phyloP scores from a whole-genome alignment of 2,329 filamentous ascomycete genomes.

The Sclerotinia minor region DNA sequence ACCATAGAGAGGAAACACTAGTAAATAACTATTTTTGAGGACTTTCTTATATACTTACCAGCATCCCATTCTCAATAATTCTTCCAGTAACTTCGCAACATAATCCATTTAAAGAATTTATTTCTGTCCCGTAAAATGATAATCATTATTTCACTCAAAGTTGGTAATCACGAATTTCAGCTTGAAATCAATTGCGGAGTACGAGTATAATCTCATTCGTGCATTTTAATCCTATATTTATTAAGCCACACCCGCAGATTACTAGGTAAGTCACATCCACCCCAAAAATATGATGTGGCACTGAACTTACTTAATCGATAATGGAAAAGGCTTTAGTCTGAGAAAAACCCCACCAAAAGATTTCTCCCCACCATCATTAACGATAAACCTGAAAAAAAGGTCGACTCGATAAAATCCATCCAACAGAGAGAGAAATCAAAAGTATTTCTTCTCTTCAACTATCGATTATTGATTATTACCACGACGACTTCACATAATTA shows the following conservation, averaged over 20 bases:
- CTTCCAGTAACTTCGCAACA: too few species aligned
- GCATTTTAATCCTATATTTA: not conserved
- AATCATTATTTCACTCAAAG: not conserved
- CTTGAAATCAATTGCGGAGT: not conserved
- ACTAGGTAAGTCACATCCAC: not conserved
- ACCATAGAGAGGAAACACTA: too few species aligned
- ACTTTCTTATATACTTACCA: too few species aligned
- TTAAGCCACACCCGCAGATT: not conserved
- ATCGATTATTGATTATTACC: conserved; percentile 20
- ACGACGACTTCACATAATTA: conserved; percentile 28
- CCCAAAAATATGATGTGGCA: not conserved
- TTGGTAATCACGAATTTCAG: not conserved
- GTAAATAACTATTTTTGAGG: too few species aligned
- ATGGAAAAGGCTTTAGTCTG: conserved; percentile 34
- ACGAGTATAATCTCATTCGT: not conserved
- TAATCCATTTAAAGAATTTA: too few species aligned
- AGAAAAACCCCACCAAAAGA: conserved; percentile 24
- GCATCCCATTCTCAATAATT: too few species aligned
- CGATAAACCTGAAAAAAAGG: conserved; percentile 24
- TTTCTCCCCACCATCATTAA: conserved; percentile 25
- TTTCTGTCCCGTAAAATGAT: too few species aligned
- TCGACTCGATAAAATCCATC: conserved; percentile 14
- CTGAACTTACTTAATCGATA: conserved; percentile 15
- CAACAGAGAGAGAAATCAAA: conserved; percentile 2
- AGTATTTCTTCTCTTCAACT: conserved; percentile 8